Conservation (phyloP, 768 basidiomycete species). For the Auricularia sp. region DNA sequence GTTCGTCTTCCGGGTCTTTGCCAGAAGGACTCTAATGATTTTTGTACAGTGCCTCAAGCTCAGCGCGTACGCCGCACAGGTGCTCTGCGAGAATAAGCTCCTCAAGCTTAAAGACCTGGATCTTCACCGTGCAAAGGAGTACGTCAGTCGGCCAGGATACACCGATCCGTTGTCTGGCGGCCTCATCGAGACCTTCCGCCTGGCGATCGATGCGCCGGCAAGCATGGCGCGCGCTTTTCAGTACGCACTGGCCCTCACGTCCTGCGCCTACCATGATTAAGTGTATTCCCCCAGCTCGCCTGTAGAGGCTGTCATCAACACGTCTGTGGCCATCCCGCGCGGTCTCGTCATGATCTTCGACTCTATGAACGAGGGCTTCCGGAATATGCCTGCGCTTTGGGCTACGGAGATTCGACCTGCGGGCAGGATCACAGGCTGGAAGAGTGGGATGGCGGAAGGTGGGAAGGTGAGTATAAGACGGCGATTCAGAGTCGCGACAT, state of each 20-base stretch:
- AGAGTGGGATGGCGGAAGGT: too few species aligned
- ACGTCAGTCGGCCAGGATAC: constrained; percentile 29
- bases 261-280: too few species aligned
- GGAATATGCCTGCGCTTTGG: constrained; percentile 32
- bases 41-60: constrained; percentile 36
- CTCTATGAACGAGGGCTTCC: constrained; percentile 36
- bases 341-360: constrained; percentile 35
- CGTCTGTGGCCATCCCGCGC: constrained; percentile 37
- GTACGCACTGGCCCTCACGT: too few species aligned
- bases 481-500: too few species aligned
- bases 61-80: constrained; percentile 45
- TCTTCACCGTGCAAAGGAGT: constrained; percentile 27
- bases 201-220: constrained; percentile 37
- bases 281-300: constrained; percentile 10
- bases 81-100: constrained; percentile 34
- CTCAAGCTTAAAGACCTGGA: constrained; percentile 36
- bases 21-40: rapidly evolving
- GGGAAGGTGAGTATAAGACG: too few species aligned
- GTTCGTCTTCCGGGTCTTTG: constrained; percentile 17
- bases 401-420: constrained; percentile 24
- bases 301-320: constrained; percentile 34
- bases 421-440: too few species aligned
- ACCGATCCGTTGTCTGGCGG: constrained; percentile 37
- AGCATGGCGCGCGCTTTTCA: constrained; percentile 29
- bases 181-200: constrained; percentile 39